Evolutionary conservation across 306 rosid species (phyloP).

Genomic region (Pterocarpus santalinus): DNA sequence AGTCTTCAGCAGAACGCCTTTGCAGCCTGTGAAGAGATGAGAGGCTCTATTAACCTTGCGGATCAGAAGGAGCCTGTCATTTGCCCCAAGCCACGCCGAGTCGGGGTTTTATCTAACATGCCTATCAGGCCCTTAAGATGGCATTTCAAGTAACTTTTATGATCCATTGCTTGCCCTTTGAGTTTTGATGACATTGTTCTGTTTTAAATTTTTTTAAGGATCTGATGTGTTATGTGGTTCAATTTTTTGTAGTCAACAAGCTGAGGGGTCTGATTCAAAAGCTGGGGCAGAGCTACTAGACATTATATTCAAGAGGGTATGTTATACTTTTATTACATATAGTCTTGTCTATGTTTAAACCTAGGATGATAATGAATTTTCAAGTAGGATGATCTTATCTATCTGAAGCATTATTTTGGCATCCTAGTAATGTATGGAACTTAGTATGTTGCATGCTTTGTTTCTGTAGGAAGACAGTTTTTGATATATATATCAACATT

Average conservation of each 20-base stretch:
- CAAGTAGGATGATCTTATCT: not conserved
- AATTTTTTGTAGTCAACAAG: slow-evolving; percentile 51
- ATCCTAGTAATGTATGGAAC: not conserved
- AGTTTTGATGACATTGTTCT: slow-evolving; percentile 32
- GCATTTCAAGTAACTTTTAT: slow-evolving; percentile 62
- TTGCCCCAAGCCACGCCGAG: slow-evolving; percentile 88
- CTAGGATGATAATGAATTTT: not conserved
- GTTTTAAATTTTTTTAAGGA: not conserved
- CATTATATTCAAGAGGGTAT: slow-evolving; percentile 76
- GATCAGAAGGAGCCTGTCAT: slow-evolving; percentile 73
- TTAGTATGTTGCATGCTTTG: not conserved
- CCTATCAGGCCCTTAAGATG: slow-evolving; percentile 62
- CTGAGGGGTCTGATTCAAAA: slow-evolving; percentile 70
- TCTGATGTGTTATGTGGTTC: slow-evolving; percentile 39
- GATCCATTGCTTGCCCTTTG: not conserved
- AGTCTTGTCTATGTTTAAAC: not conserved
- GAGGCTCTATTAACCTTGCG: slow-evolving; percentile 52
- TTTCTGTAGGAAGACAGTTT: not conserved
- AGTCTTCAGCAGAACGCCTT: slow-evolving; percentile 86
- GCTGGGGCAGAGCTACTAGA: slow-evolving; percentile 89
- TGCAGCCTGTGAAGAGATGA: slow-evolving; percentile 67
- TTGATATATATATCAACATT: not conserved
- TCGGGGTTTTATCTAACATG: slow-evolving; percentile 65
- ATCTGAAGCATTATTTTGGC: not conserved
- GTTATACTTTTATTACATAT: not conserved